Base-by-base conservation (phyloP, 768 basidiomycete species). In the Naganishia onofrii region DNA sequence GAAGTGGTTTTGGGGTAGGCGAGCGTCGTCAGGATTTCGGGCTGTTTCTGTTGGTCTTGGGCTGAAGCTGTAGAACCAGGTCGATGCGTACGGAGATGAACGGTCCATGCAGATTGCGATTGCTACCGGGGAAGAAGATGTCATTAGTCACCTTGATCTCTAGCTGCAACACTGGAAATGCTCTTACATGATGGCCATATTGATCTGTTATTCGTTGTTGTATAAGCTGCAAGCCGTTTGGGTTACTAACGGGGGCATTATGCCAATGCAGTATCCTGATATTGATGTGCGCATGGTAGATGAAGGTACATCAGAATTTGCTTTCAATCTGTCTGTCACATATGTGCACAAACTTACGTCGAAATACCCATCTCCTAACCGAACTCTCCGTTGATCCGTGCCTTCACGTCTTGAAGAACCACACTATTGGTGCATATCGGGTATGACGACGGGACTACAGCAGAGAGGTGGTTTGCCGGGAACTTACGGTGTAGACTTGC, bases 131-230 rank as follows among this genome's bases (percentile, higher is more conserved):
- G n/a, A n/a, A n/a, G n/a, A n/a, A n/a, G n/a, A n/a, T n/a, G n/a
- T 15, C 48, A 10, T 23, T 7, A 26, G 23, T 34, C 29, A 19
- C 38, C 6, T 36, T 4, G 19, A 63, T 19, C 15, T 26, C n/a
- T 51, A 36, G 34, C 12, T 36, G 6, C 34, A 12, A 36, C 34
- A 36, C 23, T n/a, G 48, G 1, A 6, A 7, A 3, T 51, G 4
- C 12, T 26, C 60, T 12, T 63, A 63, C 60, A 42, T 44, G 38
- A 42, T 63, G 42, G 2, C 60, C 60, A 44, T 44, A 63, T n/a
- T 63, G 60, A 36, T 63, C 60, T 26, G 42, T 23, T 42, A 63
- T 44, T n/a, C 60, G 60, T 42, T 63, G 60, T 29, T 63, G 60
- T 26, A 63, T 63, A 23, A 63, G 23, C 60, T 63, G 60, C 42